Percentiles rank a stretch among this genome's conserved stretches.
phyloP scores from a whole-genome alignment of 768 basidiomycete species.

The Tulasnella calospora region DNA sequence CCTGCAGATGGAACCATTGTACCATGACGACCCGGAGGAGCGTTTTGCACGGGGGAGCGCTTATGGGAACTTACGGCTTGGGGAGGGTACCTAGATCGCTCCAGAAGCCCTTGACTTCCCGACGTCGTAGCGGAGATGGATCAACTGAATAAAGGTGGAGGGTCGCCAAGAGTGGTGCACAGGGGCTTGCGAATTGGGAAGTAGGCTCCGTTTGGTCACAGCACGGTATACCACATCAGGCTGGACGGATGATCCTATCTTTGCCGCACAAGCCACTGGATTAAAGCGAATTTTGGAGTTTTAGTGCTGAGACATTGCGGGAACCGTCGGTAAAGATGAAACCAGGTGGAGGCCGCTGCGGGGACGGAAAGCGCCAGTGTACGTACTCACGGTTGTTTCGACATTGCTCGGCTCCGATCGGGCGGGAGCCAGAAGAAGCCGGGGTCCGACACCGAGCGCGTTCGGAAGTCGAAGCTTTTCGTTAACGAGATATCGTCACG shows the following conservation, averaged over 20 bases:
- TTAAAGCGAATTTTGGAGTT: background rate
- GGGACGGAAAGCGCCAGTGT: background rate
- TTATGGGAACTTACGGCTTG: background rate
- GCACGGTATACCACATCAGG: background rate
- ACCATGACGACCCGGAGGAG: background rate
- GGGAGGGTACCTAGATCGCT: background rate
- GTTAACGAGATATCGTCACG: background rate
- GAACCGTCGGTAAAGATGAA: background rate
- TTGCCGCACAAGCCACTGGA: background rate
- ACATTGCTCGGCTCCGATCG: background rate
- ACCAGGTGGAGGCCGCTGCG: background rate
- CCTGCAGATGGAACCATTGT: background rate
- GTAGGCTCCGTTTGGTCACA: background rate
- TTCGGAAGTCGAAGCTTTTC: background rate
- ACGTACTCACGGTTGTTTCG: background rate
- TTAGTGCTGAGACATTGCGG: background rate
- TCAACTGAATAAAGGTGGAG: background rate
- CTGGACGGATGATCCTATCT: background rate
- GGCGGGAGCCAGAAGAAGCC: background rate
- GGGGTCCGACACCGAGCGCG: background rate
- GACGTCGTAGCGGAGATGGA: background rate
- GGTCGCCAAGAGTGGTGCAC: background rate
- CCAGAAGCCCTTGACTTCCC: background rate
- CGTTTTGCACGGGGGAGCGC: background rate
- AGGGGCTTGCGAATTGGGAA: background rate